These are phyloP conservation scores for Gypsophila paniculata DNA, from an alignment of 179 eudicot species.

Conservation along the genomic window DNA sequence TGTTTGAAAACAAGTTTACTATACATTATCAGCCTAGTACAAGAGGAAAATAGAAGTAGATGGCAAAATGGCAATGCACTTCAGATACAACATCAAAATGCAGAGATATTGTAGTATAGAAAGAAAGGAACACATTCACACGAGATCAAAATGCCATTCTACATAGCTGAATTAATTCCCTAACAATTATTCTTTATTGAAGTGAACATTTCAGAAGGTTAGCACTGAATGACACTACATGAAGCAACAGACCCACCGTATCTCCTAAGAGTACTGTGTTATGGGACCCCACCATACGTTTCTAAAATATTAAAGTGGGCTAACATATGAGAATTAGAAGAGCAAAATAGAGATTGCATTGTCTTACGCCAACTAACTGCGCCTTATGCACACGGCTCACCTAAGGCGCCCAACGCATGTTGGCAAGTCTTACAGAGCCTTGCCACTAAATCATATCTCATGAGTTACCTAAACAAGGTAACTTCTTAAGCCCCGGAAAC, in stretches of 20 bases:
- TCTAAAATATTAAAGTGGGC: not conserved
- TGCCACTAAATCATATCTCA: not conserved
- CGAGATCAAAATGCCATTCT: not conserved
- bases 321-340: not conserved
- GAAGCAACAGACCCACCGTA: no score
- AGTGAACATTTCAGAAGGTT: no score
- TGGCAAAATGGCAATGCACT: not conserved
- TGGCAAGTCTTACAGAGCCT: not conserved
- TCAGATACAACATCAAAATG: not conserved
- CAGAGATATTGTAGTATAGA: not conserved
- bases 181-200: no score
- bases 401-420: not conserved
- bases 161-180: not conserved
- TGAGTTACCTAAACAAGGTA: constrained; percentile 1
- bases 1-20: not conserved
- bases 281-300: not conserved
- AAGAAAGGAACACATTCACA: not conserved
- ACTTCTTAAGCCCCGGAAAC: not conserved
- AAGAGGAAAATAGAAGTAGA: not conserved
- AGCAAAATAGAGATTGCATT: no score
- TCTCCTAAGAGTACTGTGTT: no score
- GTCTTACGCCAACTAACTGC: no score
- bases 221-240: no score
- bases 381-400: not conserved
- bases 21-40: not conserved